A percentile compares a stretch with the other conserved stretches of the same genome.
phyloP scores from a whole-genome alignment of 2,329 filamentous ascomycete genomes.

The Aureobasidium lini region DNA sequence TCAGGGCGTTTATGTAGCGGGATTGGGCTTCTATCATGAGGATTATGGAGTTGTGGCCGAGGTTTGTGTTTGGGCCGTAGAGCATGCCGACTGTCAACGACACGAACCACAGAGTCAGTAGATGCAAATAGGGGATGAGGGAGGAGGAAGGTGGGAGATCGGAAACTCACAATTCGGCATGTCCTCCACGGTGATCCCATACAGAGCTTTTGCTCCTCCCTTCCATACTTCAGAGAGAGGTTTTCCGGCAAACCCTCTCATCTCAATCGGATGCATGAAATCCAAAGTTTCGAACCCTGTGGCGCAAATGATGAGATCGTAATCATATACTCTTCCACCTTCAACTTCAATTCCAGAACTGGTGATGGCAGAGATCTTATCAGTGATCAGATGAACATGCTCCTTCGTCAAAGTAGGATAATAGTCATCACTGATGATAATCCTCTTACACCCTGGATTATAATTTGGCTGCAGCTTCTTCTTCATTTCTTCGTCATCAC shows the following conservation, averaged over 20 bases:
- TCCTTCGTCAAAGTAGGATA: conserved; percentile 41
- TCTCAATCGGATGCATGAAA: conserved; percentile 51
- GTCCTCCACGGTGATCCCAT: conserved; percentile 44
- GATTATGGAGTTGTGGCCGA: conserved; percentile 51
- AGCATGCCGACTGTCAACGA: conserved; percentile 39
- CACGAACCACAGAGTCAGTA: no score
- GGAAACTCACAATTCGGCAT: conserved; percentile 40
- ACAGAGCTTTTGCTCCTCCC: conserved; percentile 44
- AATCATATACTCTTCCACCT: conserved; percentile 29
- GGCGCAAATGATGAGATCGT: conserved; percentile 51
- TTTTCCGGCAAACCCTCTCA: conserved; percentile 40
- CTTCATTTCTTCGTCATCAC: conserved; percentile 44
- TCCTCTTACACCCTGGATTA: conserved; percentile 47
- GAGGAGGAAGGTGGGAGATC: no score
- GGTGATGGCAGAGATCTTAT: conserved; percentile 40
- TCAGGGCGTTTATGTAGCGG: conserved; percentile 46
- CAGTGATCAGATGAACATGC: conserved; percentile 47
- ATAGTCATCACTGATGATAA: conserved; percentile 50
- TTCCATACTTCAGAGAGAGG: conserved; percentile 46
- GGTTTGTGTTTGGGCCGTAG: conserved; percentile 51
- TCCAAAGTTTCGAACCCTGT: conserved; percentile 54
- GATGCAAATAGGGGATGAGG: no score
- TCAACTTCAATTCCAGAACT: conserved; percentile 41
- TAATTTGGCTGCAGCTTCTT: conserved; percentile 48
- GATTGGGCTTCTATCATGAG: conserved; percentile 56